These are phyloP conservation scores for Eucalyptus albens DNA, from an alignment of 345 rosid species.

Conservation along the genomic window DNA sequence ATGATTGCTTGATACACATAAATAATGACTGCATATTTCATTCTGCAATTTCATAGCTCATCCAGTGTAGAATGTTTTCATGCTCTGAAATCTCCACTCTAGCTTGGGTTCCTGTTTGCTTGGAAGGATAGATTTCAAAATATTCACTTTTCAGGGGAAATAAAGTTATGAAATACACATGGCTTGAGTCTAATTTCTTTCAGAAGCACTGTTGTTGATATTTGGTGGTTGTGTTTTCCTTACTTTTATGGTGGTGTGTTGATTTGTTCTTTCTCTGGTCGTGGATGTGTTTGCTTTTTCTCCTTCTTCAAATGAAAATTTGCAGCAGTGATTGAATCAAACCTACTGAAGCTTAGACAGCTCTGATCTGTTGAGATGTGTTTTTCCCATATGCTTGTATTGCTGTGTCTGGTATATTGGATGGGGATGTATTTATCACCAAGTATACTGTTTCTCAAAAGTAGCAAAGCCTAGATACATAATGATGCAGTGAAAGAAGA, in stretches of 20 bases:
- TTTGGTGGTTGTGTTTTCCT: background rate
- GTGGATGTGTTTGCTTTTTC: background rate
- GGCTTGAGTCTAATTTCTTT: background rate
- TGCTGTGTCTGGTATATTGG: background rate
- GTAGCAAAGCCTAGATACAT: background rate
- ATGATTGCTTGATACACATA: background rate
- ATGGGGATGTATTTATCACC: background rate
- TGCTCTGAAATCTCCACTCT: background rate
- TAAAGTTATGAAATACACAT: background rate
- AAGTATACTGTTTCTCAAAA: background rate
- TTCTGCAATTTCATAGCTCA: background rate
- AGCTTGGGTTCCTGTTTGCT: background rate
- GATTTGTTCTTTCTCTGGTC: background rate
- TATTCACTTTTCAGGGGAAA: background rate
- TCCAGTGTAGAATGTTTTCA: background rate
- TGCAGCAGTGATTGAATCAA: background rate
- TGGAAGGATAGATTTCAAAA: background rate
- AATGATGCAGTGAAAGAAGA: background rate
- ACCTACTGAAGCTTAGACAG: background rate
- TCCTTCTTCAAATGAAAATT: background rate
- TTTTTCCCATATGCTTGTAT: background rate
- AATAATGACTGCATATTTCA: background rate
- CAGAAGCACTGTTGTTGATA: background rate
- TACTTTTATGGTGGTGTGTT: background rate
- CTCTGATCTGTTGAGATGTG: background rate